Percentiles rank a stretch among this genome's conserved stretches.
Evolutionary conservation across 140 eudicot genomes (phyloP).

Genomic region (Anethum foeniculum): DNA sequence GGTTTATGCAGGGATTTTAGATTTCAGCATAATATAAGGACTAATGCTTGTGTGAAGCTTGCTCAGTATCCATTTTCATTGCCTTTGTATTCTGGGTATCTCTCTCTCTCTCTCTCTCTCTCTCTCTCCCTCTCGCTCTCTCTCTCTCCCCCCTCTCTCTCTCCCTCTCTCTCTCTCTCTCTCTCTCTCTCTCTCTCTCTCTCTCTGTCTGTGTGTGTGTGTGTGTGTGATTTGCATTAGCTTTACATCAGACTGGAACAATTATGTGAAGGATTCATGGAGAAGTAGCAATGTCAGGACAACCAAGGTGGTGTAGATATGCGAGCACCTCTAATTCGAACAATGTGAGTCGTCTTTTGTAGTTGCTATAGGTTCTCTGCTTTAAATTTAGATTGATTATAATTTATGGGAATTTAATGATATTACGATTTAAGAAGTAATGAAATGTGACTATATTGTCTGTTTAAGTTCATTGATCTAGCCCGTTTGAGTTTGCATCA

Average conservation of each 20-base stretch:
- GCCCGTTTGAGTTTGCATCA: neutral
- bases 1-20: constrained; percentile 49
- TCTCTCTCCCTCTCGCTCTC: too few species aligned
- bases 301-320: constrained; percentile 47
- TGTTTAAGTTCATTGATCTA: neutral
- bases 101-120: too few species aligned
- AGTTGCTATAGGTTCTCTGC: neutral
- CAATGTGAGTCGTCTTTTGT: constrained; percentile 21
- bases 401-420: neutral
- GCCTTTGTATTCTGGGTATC: constrained; percentile 66
- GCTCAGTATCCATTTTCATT: constrained; percentile 51
- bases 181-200: too few species aligned
- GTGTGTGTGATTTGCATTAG: neutral
- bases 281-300: constrained; percentile 57
- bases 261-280: constrained; percentile 55
- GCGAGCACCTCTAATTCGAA: neutral
- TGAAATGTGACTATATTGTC: neutral
- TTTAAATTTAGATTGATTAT: neutral
- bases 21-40: constrained; percentile 33
- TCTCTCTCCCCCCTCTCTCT: too few species aligned
- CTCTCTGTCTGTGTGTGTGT: neutral
- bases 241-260: neutral
- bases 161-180: too few species aligned
- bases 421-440: neutral
- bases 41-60: constrained; percentile 47